Evolutionary conservation across 2,329 filamentous ascomycete species (phyloP).

Genomic region (Beauveria pseudobassiana): DNA sequence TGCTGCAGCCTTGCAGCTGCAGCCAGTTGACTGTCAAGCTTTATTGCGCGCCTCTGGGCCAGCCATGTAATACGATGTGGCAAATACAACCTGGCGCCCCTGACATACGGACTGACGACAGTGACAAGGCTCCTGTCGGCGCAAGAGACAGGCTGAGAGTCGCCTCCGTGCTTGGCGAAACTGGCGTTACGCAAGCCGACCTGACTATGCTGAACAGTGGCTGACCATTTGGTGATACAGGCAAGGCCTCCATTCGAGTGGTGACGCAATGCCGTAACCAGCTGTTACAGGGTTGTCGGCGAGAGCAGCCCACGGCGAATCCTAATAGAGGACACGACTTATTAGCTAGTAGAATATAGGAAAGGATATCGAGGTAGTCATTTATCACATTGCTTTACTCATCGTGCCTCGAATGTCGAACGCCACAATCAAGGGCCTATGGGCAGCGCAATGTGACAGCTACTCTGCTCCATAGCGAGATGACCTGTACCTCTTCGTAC

Average conservation of each 20-base stretch:
- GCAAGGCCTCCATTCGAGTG: not conserved
- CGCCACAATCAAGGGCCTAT: not conserved
- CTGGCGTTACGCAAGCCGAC: not conserved
- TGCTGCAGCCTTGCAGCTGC: constrained; percentile 1
- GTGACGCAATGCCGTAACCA: not conserved
- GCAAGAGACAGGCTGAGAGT: not conserved
- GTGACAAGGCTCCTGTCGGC: too few species aligned
- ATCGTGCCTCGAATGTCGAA: not conserved
- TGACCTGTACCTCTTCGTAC: too few species aligned
- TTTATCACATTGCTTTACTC: not conserved
- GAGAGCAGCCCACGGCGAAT: not conserved
- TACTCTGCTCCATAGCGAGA: not conserved
- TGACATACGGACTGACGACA: not conserved
- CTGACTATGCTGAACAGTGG: not conserved
- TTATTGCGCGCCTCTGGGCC: not conserved
- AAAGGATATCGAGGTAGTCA: not conserved
- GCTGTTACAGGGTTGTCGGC: not conserved
- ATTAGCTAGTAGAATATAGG: not conserved
- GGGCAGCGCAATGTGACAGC: not conserved
- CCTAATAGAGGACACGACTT: not conserved
- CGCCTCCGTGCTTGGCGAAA: not conserved
- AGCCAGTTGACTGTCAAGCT: not conserved
- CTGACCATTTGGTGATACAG: not conserved
- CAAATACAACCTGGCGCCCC: not conserved
- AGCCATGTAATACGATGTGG: not conserved